Base-by-base conservation (phyloP, 441 rosid species). In the Mallotus repandus region DNA sequence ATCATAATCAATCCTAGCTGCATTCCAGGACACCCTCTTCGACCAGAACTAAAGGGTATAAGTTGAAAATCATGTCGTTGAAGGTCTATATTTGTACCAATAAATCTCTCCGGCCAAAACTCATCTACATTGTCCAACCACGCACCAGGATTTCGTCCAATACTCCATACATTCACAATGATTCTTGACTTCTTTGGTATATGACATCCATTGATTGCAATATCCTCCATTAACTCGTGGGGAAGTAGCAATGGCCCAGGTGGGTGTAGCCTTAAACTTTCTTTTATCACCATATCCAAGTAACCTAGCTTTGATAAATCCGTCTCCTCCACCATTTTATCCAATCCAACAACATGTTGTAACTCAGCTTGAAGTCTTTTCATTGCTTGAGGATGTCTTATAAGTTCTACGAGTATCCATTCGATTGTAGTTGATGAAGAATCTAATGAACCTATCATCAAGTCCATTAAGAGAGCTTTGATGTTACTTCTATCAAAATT, bases 91-190 rank as follows among this genome's bases (percentile, higher is more conserved):
- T 53, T 55, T 6, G 69, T 69, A 9, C 74, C 78, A 0, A 41
- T 14, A 19, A 87, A 83, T 35, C 88, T 83, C 63, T 81, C 87
- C 0, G 86, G 87, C 29, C 0, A n/a, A 29, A 41, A 87, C 83
- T 72, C 70, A 9, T 25, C 1, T 2, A 81, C 76, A 9, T 84
- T 66, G 1, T 74, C 49, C 2, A 67, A 22, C 88, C 86, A 74
- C 3, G 18, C 73, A 38, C 49, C 60, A 0, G 8, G 4, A 15
- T 74, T 73, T 60, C 77, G 62, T 7, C 72, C 68, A 21, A 74
- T 68, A 0, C 81, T 70, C 79, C 81, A 82, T 7, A 1, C 18
- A 38, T 82, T 82, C 2, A 79, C 57, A 5, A 83, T 10, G 52
- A 80, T 35, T 12, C 82, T 65, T 1, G 84, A 65, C 8, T 76